Evolutionary conservation across 2,329 filamentous ascomycete species (phyloP).

Genomic region (Arthrinium phaeospermum): DNA sequence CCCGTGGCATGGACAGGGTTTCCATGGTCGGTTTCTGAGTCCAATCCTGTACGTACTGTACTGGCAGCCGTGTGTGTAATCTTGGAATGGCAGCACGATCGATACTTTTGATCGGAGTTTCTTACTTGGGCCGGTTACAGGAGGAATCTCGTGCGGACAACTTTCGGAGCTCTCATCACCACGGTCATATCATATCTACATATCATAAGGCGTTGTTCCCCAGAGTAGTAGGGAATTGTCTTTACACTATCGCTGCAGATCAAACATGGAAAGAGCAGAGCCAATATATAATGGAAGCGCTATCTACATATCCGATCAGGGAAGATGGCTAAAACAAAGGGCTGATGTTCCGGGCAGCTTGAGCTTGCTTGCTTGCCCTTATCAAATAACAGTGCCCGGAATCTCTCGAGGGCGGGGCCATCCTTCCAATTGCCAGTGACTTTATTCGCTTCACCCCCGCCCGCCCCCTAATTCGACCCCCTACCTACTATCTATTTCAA

Average conservation of each 20-base stretch:
- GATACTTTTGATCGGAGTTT: not conserved
- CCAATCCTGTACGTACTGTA: conserved; percentile 9
- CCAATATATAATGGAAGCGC: not conserved
- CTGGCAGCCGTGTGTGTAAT: not conserved
- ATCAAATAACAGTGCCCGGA: conserved; percentile 15
- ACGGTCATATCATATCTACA: not conserved
- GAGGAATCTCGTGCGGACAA: not conserved
- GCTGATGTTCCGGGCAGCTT: not conserved
- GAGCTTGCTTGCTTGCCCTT: conserved; percentile 11
- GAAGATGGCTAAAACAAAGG: not conserved
- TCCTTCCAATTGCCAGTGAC: not conserved
- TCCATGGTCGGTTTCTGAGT: not conserved
- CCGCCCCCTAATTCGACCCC: not conserved
- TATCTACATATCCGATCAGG: not conserved
- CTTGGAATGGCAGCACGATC: not conserved
- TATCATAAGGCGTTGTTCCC: not conserved
- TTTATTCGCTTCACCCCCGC: conserved; percentile 2
- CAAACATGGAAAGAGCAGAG: conserved; percentile 9
- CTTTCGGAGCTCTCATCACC: not conserved
- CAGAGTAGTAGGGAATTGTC: not conserved
- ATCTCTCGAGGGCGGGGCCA: not conserved
- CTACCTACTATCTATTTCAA: conserved; percentile 1
- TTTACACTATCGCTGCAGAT: not conserved
- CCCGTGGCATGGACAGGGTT: conserved; percentile 10
- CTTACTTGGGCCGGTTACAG: not conserved